These are phyloP conservation scores for Tremellales sp. DNA, from an alignment of 1,284 basidiomycete genomes.

Conservation along the genomic window DNA sequence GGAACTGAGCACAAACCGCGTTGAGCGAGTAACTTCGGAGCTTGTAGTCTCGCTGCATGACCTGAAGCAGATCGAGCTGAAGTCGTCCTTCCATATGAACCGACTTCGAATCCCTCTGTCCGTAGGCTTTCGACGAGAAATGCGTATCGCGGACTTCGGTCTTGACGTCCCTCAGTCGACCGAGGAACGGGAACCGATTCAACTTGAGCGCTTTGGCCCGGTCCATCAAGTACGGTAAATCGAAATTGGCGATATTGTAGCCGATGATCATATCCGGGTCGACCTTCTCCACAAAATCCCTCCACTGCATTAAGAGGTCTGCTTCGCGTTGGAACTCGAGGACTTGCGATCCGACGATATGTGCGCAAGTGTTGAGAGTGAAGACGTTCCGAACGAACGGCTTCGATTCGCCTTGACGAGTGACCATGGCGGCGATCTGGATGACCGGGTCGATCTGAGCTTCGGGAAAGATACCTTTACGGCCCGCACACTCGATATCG, in stretches of 20 bases:
- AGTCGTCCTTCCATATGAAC: slow-evolving; percentile 82
- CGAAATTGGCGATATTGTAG: slow-evolving; percentile 87
- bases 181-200: slow-evolving; percentile 67
- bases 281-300: slow-evolving; percentile 75
- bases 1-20: slow-evolving; percentile 89
- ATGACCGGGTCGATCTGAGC: slow-evolving; percentile 84
- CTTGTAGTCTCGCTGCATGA: slow-evolving; percentile 96
- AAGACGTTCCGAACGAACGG: slow-evolving; percentile 96
- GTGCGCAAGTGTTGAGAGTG: slow-evolving; percentile 83
- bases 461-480: slow-evolving; percentile 94
- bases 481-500: slow-evolving; percentile 94
- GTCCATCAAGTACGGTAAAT: slow-evolving; percentile 89
- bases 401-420: slow-evolving; percentile 81
- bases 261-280: slow-evolving; percentile 93
- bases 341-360: slow-evolving; percentile 93
- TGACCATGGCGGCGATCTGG: slow-evolving; percentile 97
- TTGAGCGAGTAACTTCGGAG: slow-evolving; percentile 91
- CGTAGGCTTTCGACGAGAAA: slow-evolving; percentile 93
- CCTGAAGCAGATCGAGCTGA: slow-evolving; percentile 88
- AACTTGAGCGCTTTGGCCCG: slow-evolving; percentile 76
- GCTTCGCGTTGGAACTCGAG: slow-evolving; percentile 74
- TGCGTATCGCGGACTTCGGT: slow-evolving; percentile 84
- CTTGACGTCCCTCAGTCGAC: slow-evolving; percentile 68
- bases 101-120: slow-evolving; percentile 90
- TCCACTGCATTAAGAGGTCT: slow-evolving; percentile 71